phyloP scores from a whole-genome alignment of 2,329 filamentous ascomycete species.

The Calonectria multiphialidica region DNA sequence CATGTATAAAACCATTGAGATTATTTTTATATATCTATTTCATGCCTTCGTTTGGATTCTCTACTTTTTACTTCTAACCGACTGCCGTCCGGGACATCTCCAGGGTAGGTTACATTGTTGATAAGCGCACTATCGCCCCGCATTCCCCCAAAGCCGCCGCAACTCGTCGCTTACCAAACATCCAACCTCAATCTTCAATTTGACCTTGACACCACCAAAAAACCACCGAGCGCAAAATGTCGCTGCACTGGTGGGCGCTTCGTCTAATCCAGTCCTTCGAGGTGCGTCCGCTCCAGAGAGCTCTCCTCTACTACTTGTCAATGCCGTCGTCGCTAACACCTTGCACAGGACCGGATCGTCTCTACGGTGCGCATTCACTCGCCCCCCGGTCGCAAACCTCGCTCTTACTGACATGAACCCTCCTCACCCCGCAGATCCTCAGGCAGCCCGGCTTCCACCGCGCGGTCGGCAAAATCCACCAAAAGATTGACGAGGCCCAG shows the following conservation, averaged over 20 bases:
- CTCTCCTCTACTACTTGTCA: fast-evolving
- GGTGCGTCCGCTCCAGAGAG: slow-evolving; percentile 26
- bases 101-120: background rate
- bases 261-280: slow-evolving; percentile 51
- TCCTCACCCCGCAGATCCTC: slow-evolving; percentile 57
- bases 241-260: slow-evolving; percentile 49
- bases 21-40: too few species aligned
- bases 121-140: slow-evolving; percentile 4
- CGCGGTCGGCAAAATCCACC: slow-evolving; percentile 65
- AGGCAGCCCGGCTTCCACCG: slow-evolving; percentile 64
- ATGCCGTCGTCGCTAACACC: slow-evolving; percentile 27
- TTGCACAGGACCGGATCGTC: slow-evolving; percentile 49
- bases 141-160: slow-evolving; percentile 2
- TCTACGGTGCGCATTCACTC: slow-evolving; percentile 41
- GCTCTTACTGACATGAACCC: background rate
- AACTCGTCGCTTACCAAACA: slow-evolving; percentile 17
- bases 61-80: too few species aligned
- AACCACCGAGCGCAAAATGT: slow-evolving; percentile 42
- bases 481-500: slow-evolving; percentile 60
- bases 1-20: too few species aligned
- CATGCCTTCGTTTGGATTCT: too few species aligned
- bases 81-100: background rate
- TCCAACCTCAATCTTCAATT: slow-evolving; percentile 5
- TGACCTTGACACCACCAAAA: background rate
- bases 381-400: background rate